Evolutionary conservation across 352 stramenopile species (phyloP).

Genomic region (Poterioochromonas sp.): DNA sequence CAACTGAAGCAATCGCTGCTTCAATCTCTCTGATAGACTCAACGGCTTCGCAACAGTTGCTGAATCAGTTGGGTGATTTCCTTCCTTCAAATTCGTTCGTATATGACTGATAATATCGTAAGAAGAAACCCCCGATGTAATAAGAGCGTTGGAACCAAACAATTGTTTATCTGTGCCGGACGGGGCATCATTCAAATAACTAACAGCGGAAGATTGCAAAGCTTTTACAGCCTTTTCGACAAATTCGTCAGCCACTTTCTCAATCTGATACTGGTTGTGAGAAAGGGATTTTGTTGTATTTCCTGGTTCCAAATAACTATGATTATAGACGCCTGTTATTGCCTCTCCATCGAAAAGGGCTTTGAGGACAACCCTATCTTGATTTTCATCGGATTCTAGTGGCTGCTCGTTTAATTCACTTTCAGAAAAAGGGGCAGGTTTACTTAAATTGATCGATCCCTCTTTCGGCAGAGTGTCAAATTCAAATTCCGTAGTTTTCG

Average conservation of each 20-base stretch:
- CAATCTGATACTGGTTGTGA: neutral
- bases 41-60: neutral
- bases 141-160: neutral
- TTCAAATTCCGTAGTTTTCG: too few relatives aligned
- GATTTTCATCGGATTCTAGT: conserved; percentile 39
- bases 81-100: neutral
- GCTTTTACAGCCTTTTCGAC: neutral
- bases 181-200: neutral
- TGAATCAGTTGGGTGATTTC: conserved; percentile 11
- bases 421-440: too few relatives aligned
- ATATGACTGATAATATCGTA: conserved; percentile 43
- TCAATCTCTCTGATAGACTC: neutral
- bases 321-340: conserved; percentile 42
- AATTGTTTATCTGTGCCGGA: neutral
- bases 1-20: conserved; percentile 18
- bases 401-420: too few relatives aligned
- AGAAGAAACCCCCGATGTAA: neutral
- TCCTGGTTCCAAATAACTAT: conserved; percentile 10
- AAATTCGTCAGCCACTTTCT: neutral
- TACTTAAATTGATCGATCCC: too few relatives aligned
- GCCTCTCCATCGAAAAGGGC: conserved; percentile 44
- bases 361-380: conserved; percentile 37
- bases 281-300: neutral
- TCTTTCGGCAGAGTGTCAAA: too few relatives aligned
- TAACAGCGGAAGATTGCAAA: neutral